phyloP scores from a whole-genome alignment of 257 asterid genomes.

The Linaria vulgaris region DNA sequence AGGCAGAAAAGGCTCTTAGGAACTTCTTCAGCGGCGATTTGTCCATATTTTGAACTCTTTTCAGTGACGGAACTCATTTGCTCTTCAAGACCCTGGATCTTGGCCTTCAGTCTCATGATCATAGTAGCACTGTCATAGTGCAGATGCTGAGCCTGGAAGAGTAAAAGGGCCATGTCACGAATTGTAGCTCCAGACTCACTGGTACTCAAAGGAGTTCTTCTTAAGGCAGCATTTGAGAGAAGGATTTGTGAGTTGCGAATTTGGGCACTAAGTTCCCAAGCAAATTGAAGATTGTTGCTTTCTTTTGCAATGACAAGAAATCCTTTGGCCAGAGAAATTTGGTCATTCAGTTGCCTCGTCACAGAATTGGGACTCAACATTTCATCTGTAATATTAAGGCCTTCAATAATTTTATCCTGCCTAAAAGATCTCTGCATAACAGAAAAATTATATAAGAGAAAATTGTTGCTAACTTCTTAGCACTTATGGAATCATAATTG shows the following conservation, averaged over 20 bases:
- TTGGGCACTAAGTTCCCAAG: conserved; percentile 73
- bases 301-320: conserved; percentile 61
- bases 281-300: conserved; percentile 64
- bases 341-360: conserved; percentile 64
- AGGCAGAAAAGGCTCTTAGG: conserved; percentile 66
- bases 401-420: conserved; percentile 49
- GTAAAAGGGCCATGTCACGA: conserved; percentile 61
- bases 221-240: conserved; percentile 57
- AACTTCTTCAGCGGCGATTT: conserved; percentile 69
- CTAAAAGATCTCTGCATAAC: conserved; percentile 45
- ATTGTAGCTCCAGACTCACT: conserved; percentile 53
- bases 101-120: conserved; percentile 64
- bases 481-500: too few relatives aligned
- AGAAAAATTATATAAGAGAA: neutral
- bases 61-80: conserved; percentile 44
- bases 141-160: conserved; percentile 66
- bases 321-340: conserved; percentile 61
- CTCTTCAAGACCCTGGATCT: conserved; percentile 60
- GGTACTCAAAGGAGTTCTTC: conserved; percentile 52
- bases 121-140: conserved; percentile 66
- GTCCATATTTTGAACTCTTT: conserved; percentile 55
- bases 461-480: neutral
- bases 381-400: conserved; percentile 61
- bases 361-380: conserved; percentile 59
- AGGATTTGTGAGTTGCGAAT: conserved; percentile 60